phyloP scores from a whole-genome alignment of 192 early-diverging fungal species.

The Coemansia nantahalensis region DNA sequence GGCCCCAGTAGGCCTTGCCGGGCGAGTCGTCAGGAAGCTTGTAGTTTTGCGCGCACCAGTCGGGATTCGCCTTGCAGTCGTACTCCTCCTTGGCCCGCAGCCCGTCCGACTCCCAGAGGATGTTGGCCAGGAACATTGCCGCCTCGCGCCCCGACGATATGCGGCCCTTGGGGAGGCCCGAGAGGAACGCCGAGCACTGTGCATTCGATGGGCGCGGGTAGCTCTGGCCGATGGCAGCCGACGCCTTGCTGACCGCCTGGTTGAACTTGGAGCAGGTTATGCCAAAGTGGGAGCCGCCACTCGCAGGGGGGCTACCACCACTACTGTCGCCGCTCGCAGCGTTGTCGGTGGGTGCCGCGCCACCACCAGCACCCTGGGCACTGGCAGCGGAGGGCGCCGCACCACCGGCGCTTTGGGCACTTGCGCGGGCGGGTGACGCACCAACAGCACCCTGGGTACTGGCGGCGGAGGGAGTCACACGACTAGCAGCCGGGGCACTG shows the following conservation, averaged over 20 bases:
- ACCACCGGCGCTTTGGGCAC: not conserved
- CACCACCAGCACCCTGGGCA: conserved; percentile 2
- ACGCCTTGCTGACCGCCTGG: conserved; percentile 41
- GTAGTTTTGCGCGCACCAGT: conserved; percentile 48
- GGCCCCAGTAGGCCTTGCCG: conserved; percentile 49
- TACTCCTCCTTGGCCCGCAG: conserved; percentile 49
- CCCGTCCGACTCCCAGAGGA: conserved; percentile 53
- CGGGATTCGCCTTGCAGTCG: conserved; percentile 32
- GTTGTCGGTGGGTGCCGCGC: not conserved
- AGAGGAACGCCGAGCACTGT: conserved; percentile 46
- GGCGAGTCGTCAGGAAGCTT: conserved; percentile 31
- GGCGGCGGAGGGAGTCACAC: too few species aligned
- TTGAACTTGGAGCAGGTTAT: conserved; percentile 48
- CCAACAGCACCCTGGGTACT: too few species aligned
- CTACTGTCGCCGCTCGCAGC: not conserved
- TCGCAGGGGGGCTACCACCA: conserved; percentile 6
- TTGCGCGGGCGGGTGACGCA: not conserved
- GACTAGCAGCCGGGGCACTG: too few species aligned
- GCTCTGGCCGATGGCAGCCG: conserved; percentile 24
- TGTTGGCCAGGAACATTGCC: conserved; percentile 53
- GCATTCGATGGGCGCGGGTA: conserved; percentile 32
- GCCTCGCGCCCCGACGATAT: conserved; percentile 45
- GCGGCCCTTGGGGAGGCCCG: conserved; percentile 31
- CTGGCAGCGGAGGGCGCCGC: too few species aligned
- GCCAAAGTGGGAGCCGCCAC: conserved; percentile 20